A percentile compares a stretch with the other conserved stretches of the same genome.
Conservation (phyloP, 306 rosid genomes). For the Trifolium fragiferum region DNA sequence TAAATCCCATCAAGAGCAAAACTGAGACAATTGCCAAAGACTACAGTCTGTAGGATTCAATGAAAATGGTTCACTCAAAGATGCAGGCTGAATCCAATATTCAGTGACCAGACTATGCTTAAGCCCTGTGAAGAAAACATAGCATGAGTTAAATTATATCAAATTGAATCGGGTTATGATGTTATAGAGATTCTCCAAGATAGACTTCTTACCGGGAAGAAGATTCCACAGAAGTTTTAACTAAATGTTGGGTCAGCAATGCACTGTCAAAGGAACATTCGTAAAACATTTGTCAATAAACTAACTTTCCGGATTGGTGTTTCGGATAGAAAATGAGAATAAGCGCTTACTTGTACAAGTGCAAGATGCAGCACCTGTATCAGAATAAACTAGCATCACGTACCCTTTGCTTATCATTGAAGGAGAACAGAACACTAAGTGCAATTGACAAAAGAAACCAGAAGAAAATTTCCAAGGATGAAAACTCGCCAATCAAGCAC, state of each 20-base stretch:
- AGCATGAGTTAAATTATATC: slow-evolving; percentile 15
- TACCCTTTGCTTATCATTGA: slow-evolving; percentile 78
- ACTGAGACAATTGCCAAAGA: slow-evolving; percentile 47
- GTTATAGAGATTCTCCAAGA: slow-evolving; percentile 1
- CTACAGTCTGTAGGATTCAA: slow-evolving; percentile 54
- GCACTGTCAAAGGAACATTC: slow-evolving; percentile 54
- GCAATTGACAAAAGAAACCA: slow-evolving; percentile 96
- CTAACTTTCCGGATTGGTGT: slow-evolving; percentile 9
- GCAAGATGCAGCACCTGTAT: slow-evolving; percentile 92
- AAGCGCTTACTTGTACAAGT: slow-evolving; percentile 69
- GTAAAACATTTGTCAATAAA: slow-evolving; percentile 41
- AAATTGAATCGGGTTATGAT: background rate
- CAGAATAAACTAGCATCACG: slow-evolving; percentile 79
- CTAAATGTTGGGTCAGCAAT: slow-evolving; percentile 78
- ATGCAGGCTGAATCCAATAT: slow-evolving; percentile 60
- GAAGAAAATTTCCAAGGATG: slow-evolving; percentile 86
- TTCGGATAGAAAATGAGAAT: slow-evolving; percentile 10
- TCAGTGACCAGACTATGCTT: slow-evolving; percentile 50
- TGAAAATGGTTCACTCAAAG: slow-evolving; percentile 55
- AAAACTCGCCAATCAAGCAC: slow-evolving; percentile 97
- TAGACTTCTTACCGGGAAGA: slow-evolving; percentile 62
- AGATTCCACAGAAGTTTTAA: slow-evolving; percentile 54
- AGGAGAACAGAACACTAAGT: slow-evolving; percentile 79
- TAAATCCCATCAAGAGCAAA: slow-evolving; percentile 59
- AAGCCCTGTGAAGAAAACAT: slow-evolving; percentile 63